These are phyloP conservation scores for Penicillium egyptiacum DNA, from an alignment of 495 filamentous ascomycete species.

Conservation along the genomic window DNA sequence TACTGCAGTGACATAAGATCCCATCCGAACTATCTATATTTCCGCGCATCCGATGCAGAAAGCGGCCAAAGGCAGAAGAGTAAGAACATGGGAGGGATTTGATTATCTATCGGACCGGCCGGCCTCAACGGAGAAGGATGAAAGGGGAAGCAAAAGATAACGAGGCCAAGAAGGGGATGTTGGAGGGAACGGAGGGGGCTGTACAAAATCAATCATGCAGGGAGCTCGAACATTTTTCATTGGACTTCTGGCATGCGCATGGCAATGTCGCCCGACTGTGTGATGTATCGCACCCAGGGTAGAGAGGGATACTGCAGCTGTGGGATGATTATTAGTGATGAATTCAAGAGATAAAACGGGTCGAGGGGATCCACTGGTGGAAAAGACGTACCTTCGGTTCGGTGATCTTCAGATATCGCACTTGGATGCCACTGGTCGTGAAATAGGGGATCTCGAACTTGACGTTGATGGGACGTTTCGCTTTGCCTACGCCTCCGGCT, in stretches of 20 bases:
- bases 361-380: background rate
- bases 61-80: constrained; percentile 1
- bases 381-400: constrained; percentile 84
- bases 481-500: constrained; percentile 66
- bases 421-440: constrained; percentile 97
- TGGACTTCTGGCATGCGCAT: constrained; percentile 86
- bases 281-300: constrained; percentile 98
- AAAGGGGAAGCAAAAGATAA: constrained; percentile 9
- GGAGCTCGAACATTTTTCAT: constrained; percentile 39
- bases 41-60: constrained; percentile 9
- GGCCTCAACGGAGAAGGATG: constrained; percentile 29
- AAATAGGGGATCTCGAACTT: constrained; percentile 99
- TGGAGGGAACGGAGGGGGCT: constrained; percentile 21
- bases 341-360: background rate
- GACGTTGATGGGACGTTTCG: constrained; percentile 94
- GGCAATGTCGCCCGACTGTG: constrained; percentile 92
- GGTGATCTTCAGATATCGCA: constrained; percentile 98
- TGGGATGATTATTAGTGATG: background rate
- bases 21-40: constrained; percentile 6
- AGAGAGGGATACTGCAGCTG: constrained; percentile 97
- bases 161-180: constrained; percentile 15
- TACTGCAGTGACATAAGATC: background rate
- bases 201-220: constrained; percentile 29
- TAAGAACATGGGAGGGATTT: constrained; percentile 16
- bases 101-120: constrained; percentile 40